These are phyloP conservation scores for Lonicera japonica DNA, from an alignment of 129 eudicot species.

Conservation along the genomic window DNA sequence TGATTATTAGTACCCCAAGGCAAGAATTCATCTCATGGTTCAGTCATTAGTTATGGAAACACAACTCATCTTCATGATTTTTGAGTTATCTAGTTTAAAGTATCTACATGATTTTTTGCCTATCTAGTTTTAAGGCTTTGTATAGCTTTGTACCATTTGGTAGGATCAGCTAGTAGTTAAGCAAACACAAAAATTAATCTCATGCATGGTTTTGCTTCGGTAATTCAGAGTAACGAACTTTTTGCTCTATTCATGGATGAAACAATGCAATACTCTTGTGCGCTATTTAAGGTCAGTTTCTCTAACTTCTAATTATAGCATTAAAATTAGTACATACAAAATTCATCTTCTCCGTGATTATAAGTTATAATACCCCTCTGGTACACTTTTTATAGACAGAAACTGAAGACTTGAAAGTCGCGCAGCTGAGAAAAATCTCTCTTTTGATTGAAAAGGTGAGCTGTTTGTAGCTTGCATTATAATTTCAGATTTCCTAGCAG, in stretches of 20 bases:
- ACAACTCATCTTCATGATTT: too few species aligned
- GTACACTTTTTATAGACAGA: conserved; percentile 9
- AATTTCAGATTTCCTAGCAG: too few species aligned
- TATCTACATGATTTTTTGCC: too few species aligned
- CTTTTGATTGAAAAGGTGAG: conserved; percentile 40
- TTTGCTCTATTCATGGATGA: conserved; percentile 51
- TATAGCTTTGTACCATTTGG: background rate
- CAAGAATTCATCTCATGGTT: too few species aligned
- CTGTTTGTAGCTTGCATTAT: too few species aligned
- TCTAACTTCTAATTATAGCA: background rate
- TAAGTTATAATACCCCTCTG: background rate
- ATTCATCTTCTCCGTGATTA: background rate
- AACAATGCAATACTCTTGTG: conserved; percentile 52
- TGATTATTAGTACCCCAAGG: too few species aligned
- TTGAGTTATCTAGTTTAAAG: too few species aligned
- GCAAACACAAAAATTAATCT: background rate
- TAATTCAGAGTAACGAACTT: conserved; percentile 43
- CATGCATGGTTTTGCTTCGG: background rate
- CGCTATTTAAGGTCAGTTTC: conserved; percentile 34
- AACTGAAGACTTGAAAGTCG: conserved; percentile 34
- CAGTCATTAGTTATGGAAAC: too few species aligned
- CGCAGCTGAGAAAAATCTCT: conserved; percentile 40
- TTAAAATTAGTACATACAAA: background rate
- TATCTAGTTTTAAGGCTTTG: too few species aligned
- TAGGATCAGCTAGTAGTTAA: background rate